Percentiles rank a stretch among this genome's conserved stretches.
phyloP scores from a whole-genome alignment of 805 yeast species.

The Saccharomycopsis synnaedendra region DNA sequence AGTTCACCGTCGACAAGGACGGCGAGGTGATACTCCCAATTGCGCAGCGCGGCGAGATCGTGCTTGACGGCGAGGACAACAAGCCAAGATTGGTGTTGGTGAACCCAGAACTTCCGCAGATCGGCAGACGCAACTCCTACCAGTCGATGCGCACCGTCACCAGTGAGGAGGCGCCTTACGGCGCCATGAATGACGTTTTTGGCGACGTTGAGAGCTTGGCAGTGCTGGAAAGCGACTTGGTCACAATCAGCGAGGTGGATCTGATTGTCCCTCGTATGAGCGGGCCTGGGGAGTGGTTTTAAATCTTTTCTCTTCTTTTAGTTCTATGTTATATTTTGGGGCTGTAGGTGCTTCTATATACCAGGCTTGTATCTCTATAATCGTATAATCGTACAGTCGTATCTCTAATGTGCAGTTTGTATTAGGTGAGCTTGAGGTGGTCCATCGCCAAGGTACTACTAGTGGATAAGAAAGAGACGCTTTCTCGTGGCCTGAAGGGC shows the following conservation, averaged over 20 bases:
- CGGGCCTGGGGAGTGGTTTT: conserved; percentile 8
- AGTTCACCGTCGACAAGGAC: conserved; percentile 2
- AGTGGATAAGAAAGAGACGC: too few species aligned
- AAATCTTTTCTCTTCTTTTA: conserved; percentile 6
- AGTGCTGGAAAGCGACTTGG: background rate
- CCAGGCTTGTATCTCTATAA: too few species aligned
- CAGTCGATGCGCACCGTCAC: conserved; percentile 9
- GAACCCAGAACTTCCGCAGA: conserved; percentile 8
- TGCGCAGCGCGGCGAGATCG: conserved; percentile 2
- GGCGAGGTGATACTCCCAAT: conserved; percentile 14
- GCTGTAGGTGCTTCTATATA: too few species aligned
- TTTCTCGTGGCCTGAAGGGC: too few species aligned
- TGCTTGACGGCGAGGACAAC: background rate
- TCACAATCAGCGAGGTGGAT: conserved; percentile 6
- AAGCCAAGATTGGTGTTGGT: background rate
- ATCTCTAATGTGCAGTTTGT: too few species aligned
- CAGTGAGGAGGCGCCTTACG: background rate
- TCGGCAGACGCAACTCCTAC: conserved; percentile 10
- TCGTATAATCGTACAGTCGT: too few species aligned
- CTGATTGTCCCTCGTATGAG: background rate
- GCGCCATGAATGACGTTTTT: background rate
- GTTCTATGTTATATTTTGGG: too few species aligned
- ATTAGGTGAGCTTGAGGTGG: too few species aligned
- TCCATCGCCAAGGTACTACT: too few species aligned
- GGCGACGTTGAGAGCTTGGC: conserved; percentile 1